Percentiles rank a stretch among this genome's conserved stretches.
These are phyloP conservation scores for Fusarium pininemorale DNA, from an alignment of 2,329 filamentous ascomycete genomes.

Conservation along the genomic window DNA sequence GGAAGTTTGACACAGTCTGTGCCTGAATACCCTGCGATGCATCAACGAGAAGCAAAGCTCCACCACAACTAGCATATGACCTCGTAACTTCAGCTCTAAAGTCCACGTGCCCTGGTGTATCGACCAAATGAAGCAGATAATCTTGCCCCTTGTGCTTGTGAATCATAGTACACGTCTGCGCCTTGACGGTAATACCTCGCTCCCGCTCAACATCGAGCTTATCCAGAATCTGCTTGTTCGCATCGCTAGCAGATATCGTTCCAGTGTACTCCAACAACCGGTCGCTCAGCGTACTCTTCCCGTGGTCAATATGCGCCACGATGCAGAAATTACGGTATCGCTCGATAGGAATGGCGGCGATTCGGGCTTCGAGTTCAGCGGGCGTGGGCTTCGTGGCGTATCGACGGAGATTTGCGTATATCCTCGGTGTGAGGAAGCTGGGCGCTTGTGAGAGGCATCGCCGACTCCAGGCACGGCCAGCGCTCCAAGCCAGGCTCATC, in stretches of 20 bases:
- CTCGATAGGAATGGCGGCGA: slow-evolving; percentile 79
- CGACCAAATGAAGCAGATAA: slow-evolving; percentile 93
- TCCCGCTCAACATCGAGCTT: slow-evolving; percentile 97
- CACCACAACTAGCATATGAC: slow-evolving; percentile 95
- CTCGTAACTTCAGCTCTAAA: slow-evolving; percentile 96
- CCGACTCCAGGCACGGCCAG: slow-evolving; percentile 51
- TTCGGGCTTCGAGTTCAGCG: slow-evolving; percentile 58
- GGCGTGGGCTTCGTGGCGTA: slow-evolving; percentile 45
- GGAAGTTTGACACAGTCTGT: slow-evolving; percentile 98
- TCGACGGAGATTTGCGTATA: neutral
- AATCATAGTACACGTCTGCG: slow-evolving; percentile 98
- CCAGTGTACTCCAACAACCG: slow-evolving; percentile 92
- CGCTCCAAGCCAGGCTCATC: slow-evolving; percentile 51
- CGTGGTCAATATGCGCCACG: slow-evolving; percentile 98
- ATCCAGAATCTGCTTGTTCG: slow-evolving; percentile 95
- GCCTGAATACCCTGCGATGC: slow-evolving; percentile 97
- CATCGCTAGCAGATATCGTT: slow-evolving; percentile 81
- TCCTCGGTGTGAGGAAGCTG: neutral
- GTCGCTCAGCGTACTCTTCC: slow-evolving; percentile 95
- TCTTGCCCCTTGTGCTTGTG: slow-evolving; percentile 87
- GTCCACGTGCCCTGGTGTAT: slow-evolving; percentile 97
- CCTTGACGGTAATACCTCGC: slow-evolving; percentile 97
- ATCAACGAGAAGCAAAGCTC: slow-evolving; percentile 91
- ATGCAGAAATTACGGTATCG: slow-evolving; percentile 97
- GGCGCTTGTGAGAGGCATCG: slow-evolving; percentile 42